Conservation (phyloP, 306 rosid species). For the Boehmeria nivea region DNA sequence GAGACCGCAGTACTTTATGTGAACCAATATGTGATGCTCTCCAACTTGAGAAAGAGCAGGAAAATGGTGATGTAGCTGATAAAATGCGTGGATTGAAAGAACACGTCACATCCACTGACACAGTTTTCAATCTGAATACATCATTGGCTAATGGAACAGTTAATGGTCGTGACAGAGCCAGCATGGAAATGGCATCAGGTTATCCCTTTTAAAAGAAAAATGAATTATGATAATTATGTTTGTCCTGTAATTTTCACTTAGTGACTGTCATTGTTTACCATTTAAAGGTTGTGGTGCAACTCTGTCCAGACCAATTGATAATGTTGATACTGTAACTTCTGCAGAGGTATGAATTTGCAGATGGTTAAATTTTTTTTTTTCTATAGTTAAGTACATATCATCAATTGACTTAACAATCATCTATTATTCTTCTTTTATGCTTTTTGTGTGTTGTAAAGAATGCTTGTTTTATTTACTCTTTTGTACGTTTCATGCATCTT, state of each 20-base stretch:
- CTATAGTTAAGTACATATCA: slow-evolving; percentile 1
- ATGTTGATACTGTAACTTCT: slow-evolving; percentile 33
- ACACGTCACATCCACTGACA: slow-evolving; percentile 42
- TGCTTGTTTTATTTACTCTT: slow-evolving; percentile 10
- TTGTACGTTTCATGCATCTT: slow-evolving; percentile 27
- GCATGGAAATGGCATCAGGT: slow-evolving; percentile 66
- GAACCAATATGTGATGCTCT: slow-evolving; percentile 22
- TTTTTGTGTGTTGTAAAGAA: not conserved
- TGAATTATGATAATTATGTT: not conserved
- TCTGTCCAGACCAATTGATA: slow-evolving; percentile 40
- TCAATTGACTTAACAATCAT: slow-evolving; percentile 2
- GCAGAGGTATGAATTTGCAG: slow-evolving; percentile 46
- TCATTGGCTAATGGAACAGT: slow-evolving; percentile 42
- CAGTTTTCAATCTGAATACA: slow-evolving; percentile 34
- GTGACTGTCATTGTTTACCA: slow-evolving; percentile 17
- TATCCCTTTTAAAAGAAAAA: not conserved
- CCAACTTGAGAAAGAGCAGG: slow-evolving; percentile 47
- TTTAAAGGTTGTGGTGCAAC: slow-evolving; percentile 46
- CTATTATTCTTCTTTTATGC: slow-evolving; percentile 5
- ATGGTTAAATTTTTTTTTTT: slow-evolving; percentile 7
- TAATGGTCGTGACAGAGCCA: slow-evolving; percentile 41
- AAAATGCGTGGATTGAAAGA: slow-evolving; percentile 42
- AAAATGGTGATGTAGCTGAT: slow-evolving; percentile 38
- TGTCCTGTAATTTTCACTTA: slow-evolving; percentile 13
- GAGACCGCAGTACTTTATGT: slow-evolving; percentile 39